Evolutionary conservation across 1,284 basidiomycete genomes (phyloP).

Genomic region (Microbotryum silenes-acaulis): DNA sequence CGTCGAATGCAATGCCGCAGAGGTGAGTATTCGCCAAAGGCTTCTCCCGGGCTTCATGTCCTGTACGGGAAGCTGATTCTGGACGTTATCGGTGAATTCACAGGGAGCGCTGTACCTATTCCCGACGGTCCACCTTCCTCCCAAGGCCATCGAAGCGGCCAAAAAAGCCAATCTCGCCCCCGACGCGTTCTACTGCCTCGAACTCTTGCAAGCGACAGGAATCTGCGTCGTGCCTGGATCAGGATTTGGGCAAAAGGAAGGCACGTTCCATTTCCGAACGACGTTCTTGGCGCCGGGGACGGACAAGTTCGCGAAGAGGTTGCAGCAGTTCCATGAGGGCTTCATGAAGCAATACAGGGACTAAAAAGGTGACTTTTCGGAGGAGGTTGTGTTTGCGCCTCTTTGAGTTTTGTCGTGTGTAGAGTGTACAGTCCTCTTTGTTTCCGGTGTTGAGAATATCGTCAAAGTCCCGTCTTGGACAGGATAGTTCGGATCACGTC

Average conservation of each 20-base stretch:
- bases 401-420: too few relatives aligned
- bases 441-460: too few relatives aligned
- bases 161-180: slow-evolving; percentile 63
- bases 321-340: slow-evolving; percentile 72
- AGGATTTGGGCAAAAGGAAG: slow-evolving; percentile 83
- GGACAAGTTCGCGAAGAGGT: slow-evolving; percentile 75
- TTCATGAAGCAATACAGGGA: slow-evolving; percentile 62
- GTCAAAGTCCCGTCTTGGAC: too few relatives aligned
- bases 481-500: too few relatives aligned
- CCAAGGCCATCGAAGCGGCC: slow-evolving; percentile 65
- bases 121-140: slow-evolving; percentile 63
- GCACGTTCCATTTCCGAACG: slow-evolving; percentile 71
- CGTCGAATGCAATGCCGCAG: slow-evolving; percentile 73
- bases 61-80: not conserved
- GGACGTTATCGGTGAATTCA: not conserved
- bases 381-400: too few relatives aligned
- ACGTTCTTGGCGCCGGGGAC: slow-evolving; percentile 46
- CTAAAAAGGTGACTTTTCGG: too few relatives aligned
- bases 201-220: slow-evolving; percentile 75
- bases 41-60: not conserved
- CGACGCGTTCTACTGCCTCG: slow-evolving; percentile 79
- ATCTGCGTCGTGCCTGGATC: slow-evolving; percentile 88
- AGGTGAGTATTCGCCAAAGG: slow-evolving; percentile 30
- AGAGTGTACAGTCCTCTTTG: too few relatives aligned
- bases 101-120: slow-evolving; percentile 86